Conservation (phyloP, 306 rosid genomes). For the Nissolia schottii region DNA sequence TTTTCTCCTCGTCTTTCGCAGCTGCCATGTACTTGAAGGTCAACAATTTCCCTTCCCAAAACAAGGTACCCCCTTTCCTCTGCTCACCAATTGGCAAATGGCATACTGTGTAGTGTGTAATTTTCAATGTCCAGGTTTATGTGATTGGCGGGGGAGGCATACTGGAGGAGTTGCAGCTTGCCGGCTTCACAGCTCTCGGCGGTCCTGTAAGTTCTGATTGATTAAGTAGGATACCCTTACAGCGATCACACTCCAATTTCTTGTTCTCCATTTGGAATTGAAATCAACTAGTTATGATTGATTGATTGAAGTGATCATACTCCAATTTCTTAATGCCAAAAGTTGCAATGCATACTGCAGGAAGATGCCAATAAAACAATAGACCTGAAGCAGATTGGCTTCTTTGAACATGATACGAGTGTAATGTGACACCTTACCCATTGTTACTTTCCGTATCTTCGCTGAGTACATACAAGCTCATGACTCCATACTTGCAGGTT, state of each 20-base stretch:
- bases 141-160: slow-evolving; percentile 89
- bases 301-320: neutral
- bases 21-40: slow-evolving; percentile 91
- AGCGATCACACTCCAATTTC: too few relatives aligned
- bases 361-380: slow-evolving; percentile 64
- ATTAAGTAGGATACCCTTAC: too few relatives aligned
- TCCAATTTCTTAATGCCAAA: neutral
- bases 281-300: too few relatives aligned
- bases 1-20: slow-evolving; percentile 91
- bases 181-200: slow-evolving; percentile 86
- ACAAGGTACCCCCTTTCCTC: slow-evolving; percentile 50
- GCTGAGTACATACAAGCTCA: slow-evolving; percentile 19
- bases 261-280: neutral
- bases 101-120: neutral
- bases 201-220: slow-evolving; percentile 80
- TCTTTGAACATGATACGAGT: slow-evolving; percentile 81
- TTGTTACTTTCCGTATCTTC: slow-evolving; percentile 24
- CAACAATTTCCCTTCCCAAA: slow-evolving; percentile 60
- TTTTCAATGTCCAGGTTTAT: slow-evolving; percentile 58
- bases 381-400: slow-evolving; percentile 43
- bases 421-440: slow-evolving; percentile 53
- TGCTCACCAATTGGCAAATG: neutral
- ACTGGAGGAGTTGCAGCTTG: slow-evolving; percentile 77
- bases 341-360: slow-evolving; percentile 45
- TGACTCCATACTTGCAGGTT: slow-evolving; percentile 54